These are phyloP conservation scores for Malus orientalis DNA, from an alignment of 306 rosid species.

Conservation along the genomic window DNA sequence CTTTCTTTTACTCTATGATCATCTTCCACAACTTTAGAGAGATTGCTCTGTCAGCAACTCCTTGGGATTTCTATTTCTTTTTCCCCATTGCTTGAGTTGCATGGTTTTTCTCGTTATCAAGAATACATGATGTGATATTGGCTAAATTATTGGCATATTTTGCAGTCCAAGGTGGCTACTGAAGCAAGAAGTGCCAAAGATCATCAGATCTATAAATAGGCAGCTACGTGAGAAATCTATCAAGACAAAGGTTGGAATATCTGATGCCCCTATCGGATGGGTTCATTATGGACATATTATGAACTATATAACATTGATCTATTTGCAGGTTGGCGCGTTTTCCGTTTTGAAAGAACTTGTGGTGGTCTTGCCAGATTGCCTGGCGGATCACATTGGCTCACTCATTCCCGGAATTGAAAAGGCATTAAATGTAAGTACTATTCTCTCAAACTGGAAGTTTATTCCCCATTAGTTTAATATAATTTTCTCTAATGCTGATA, in stretches of 20 bases:
- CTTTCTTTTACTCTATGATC: neutral
- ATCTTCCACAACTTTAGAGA: neutral
- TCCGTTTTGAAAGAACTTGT: conserved; percentile 96
- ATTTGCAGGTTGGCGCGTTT: conserved; percentile 89
- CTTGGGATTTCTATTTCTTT: neutral
- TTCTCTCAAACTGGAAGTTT: neutral
- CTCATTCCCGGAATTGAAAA: conserved; percentile 98
- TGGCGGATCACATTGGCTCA: conserved; percentile 95
- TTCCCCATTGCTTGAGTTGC: neutral
- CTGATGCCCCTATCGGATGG: neutral
- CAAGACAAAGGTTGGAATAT: conserved; percentile 80
- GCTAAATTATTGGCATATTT: conserved; percentile 10
- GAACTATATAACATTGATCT: conserved; percentile 1
- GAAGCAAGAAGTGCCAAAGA: conserved; percentile 93
- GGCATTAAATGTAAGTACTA: conserved; percentile 69
- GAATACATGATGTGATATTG: neutral
- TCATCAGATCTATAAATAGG: conserved; percentile 81
- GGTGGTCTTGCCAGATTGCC: conserved; percentile 94
- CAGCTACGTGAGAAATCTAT: conserved; percentile 96
- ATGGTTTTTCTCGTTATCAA: neutral
- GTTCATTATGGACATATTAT: neutral
- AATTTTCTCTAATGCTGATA: conserved; percentile 4
- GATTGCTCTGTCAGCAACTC: neutral
- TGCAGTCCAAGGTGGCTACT: conserved; percentile 97
- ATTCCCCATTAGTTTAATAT: neutral